Evolutionary conservation across 75 land plant species (phyloP).

Genomic region (Cunninghamia lanceolata): DNA sequence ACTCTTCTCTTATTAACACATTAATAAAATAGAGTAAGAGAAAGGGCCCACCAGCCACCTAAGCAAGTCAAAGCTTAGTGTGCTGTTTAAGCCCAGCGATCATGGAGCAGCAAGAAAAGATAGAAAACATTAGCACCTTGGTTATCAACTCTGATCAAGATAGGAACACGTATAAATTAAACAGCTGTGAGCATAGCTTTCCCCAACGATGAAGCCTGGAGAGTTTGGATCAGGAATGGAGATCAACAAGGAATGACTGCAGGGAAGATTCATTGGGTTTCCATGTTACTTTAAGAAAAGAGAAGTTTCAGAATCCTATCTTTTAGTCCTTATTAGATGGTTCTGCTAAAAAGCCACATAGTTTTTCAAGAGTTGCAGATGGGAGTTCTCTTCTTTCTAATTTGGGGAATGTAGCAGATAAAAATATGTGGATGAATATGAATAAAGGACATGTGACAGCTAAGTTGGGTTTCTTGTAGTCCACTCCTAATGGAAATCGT

Average conservation of each 20-base stretch:
- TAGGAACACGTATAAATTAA: slow-evolving; percentile 26
- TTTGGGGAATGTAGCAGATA: slow-evolving; percentile 74
- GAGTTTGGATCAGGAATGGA: slow-evolving; percentile 7
- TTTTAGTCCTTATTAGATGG: slow-evolving; percentile 47
- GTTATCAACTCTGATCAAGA: slow-evolving; percentile 47
- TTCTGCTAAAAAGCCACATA: slow-evolving; percentile 46
- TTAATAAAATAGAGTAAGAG: too few species aligned
- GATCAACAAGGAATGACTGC: slow-evolving; percentile 15
- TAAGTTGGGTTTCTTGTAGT: slow-evolving; percentile 57
- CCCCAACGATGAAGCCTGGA: slow-evolving; percentile 16
- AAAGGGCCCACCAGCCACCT: too few species aligned
- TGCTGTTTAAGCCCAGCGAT: too few species aligned
- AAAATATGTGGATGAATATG: slow-evolving; percentile 84
- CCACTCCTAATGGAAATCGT: slow-evolving; percentile 42
- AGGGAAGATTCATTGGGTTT: slow-evolving; percentile 19
- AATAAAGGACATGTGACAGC: slow-evolving; percentile 66
- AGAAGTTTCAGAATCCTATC: slow-evolving; percentile 44
- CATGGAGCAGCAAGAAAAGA: slow-evolving; percentile 84
- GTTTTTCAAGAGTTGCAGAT: slow-evolving; percentile 32
- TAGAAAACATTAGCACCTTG: slow-evolving; percentile 62
- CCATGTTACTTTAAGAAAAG: slow-evolving; percentile 14
- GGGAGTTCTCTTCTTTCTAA: slow-evolving; percentile 58
- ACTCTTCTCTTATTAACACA: too few species aligned
- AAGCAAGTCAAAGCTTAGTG: too few species aligned
- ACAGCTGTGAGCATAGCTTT: slow-evolving; percentile 32